phyloP scores from a whole-genome alignment of 2,329 filamentous ascomycete genomes.

The Aspergillus carbonarius region DNA sequence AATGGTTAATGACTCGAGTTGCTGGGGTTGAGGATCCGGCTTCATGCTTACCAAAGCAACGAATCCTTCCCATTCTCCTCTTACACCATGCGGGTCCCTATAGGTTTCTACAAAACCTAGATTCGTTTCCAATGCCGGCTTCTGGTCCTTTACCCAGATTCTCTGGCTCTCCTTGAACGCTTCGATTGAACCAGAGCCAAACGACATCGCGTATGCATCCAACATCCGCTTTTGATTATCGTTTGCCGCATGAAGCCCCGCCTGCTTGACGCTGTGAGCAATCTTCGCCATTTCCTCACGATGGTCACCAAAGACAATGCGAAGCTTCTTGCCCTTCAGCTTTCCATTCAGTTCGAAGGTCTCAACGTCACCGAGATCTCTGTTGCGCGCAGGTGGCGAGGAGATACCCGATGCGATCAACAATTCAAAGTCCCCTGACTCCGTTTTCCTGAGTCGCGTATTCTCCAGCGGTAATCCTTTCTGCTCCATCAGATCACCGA shows the following conservation, averaged over 20 bases:
- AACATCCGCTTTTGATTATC: slow-evolving; percentile 74
- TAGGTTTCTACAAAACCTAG: slow-evolving; percentile 86
- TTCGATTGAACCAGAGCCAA: slow-evolving; percentile 70
- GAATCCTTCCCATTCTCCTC: slow-evolving; percentile 84
- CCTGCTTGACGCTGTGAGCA: slow-evolving; percentile 64
- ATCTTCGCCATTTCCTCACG: slow-evolving; percentile 69
- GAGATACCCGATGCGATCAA: slow-evolving; percentile 69
- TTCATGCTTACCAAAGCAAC: slow-evolving; percentile 58
- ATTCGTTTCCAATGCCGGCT: slow-evolving; percentile 75
- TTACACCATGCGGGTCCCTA: slow-evolving; percentile 74
- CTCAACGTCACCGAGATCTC: slow-evolving; percentile 67
- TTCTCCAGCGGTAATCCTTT: slow-evolving; percentile 73
- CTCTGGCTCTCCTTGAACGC: slow-evolving; percentile 79
- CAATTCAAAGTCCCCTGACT: slow-evolving; percentile 66
- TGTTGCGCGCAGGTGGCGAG: slow-evolving; percentile 59
- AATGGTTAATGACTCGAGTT: not conserved
- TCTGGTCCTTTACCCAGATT: slow-evolving; percentile 80
- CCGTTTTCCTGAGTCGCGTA: slow-evolving; percentile 68
- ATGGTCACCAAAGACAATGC: slow-evolving; percentile 73
- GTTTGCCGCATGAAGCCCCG: slow-evolving; percentile 68
- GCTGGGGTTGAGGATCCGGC: not conserved
- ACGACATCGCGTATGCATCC: slow-evolving; percentile 71
- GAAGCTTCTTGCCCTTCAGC: slow-evolving; percentile 66
- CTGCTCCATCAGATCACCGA: slow-evolving; percentile 71
- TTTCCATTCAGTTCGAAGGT: slow-evolving; percentile 61